Evolutionary conservation across 768 basidiomycete genomes (phyloP).

Genomic region (Pleurotus pulmonarius): DNA sequence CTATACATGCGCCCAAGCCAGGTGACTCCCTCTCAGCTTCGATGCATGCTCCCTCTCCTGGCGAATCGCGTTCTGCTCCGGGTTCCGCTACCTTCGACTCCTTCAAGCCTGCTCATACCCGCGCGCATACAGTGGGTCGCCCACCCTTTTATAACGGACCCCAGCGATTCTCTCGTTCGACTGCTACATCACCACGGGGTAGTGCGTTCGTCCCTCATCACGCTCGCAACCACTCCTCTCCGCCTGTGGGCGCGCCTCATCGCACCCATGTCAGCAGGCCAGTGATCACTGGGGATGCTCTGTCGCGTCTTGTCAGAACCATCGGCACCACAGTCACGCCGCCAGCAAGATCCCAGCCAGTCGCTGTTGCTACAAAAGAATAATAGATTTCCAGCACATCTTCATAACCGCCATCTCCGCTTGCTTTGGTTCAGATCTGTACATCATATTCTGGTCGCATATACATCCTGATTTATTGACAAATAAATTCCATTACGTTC

Average conservation of each 20-base stretch:
- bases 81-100: constrained; percentile 16
- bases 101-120: constrained; percentile 40
- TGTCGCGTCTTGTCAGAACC: constrained; percentile 60
- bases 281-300: constrained; percentile 70
- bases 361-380: constrained; percentile 19
- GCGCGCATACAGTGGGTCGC: constrained; percentile 57
- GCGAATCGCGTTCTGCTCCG: constrained; percentile 34
- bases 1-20: constrained; percentile 52
- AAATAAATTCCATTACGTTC: not conserved
- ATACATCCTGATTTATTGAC: constrained; percentile 1
- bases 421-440: not conserved
- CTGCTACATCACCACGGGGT: constrained; percentile 37
- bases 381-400: constrained; percentile 10
- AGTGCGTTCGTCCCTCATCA: constrained; percentile 37
- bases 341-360: constrained; percentile 16
- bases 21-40: constrained; percentile 35
- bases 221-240: constrained; percentile 64
- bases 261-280: constrained; percentile 53
- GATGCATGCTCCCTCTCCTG: constrained; percentile 49
- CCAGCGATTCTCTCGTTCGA: constrained; percentile 36
- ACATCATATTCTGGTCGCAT: constrained; percentile 1
- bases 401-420: not conserved
- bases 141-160: constrained; percentile 26
- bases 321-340: constrained; percentile 39
- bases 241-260: constrained; percentile 38